Evolutionary conservation across 108 stramenopile species (phyloP).

Genomic region (Pseudonitzschia pungens): DNA sequence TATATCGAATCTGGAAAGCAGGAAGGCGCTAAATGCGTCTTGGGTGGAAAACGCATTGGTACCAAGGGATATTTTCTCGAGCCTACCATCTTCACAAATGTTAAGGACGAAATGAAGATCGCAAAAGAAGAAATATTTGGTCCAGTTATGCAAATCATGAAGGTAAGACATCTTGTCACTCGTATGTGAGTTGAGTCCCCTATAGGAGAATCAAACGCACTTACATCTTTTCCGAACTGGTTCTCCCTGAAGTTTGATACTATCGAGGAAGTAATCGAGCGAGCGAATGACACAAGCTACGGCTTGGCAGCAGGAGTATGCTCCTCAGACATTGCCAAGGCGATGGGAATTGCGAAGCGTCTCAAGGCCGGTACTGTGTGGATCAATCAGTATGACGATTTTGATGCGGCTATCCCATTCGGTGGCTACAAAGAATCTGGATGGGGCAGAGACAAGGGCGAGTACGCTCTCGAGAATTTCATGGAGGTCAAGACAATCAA

Average conservation of each 20-base stretch:
- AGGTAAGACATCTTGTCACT: too few relatives aligned
- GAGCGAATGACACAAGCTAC: conserved; percentile 63
- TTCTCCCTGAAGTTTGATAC: conserved; percentile 1
- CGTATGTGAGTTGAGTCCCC: too few relatives aligned
- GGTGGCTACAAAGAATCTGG: conserved; percentile 50
- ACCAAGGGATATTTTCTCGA: conserved; percentile 42
- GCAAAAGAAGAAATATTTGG: conserved; percentile 67
- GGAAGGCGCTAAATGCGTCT: conserved; percentile 35
- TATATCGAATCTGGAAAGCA: conserved; percentile 28
- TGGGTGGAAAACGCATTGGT: conserved; percentile 31
- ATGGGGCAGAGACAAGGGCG: conserved; percentile 47
- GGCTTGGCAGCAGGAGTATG: conserved; percentile 67
- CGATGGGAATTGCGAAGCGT: conserved; percentile 41
- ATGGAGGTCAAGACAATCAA: conserved; percentile 39
- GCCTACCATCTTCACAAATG: conserved; percentile 38
- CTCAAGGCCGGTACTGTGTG: conserved; percentile 59
- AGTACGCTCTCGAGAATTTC: conserved; percentile 43
- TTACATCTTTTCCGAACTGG: too few relatives aligned
- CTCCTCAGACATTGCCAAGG: conserved; percentile 27
- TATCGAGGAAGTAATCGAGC: conserved; percentile 16
- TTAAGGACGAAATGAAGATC: conserved; percentile 41
- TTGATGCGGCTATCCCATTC: conserved; percentile 39
- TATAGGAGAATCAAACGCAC: too few relatives aligned
- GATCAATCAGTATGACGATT: conserved; percentile 59
- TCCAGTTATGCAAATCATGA: conserved; percentile 43